Base-by-base conservation (phyloP, 2,329 filamentous ascomycete species). In the Colletotrichum ledebouriae region DNA sequence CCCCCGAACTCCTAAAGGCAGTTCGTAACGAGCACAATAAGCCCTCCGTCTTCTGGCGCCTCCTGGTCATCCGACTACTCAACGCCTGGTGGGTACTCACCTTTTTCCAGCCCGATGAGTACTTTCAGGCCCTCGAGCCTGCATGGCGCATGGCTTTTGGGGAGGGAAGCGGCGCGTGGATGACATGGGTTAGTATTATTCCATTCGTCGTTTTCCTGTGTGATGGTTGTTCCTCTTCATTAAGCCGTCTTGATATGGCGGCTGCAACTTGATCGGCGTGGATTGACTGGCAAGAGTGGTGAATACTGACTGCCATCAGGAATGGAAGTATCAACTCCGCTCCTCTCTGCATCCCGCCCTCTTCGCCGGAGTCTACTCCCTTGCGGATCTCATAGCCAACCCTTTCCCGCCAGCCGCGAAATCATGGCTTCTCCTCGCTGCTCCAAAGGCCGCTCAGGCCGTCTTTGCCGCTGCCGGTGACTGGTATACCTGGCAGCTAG, bases 91-190 rank as follows among this genome's bases (percentile, higher is more conserved):
- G 85, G 70, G 84, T 97, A 65, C 85, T 88, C 72, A 98, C 96
- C 20, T 99, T 98, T 79, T 99, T 99, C 82, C 96, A 99, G 79
- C 96, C 96, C 33, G 96, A 99, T 82, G 96, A 99, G 80, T 98
- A 93, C 83, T 99, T 96, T 76, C 96, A 99, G 77, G 92, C 94
- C 1, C 87, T 98, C 50, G 96, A 99, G 82, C 95, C 96, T 60
- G 96, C 96, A 72, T 98, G 95, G 94, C 85, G 90, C 74, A 86
- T 96, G 63, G 92, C 92, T 3, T 98, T 97, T 84, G 94, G 94
- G 22, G 76, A 83, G 2, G 78, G 85, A 13, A 92, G 90, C 78
- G 92, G 92, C 70, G 93, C 95, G 33, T 99, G 95, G 93, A 86
- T 98, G 75, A 99, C 96, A 71, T 99, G 96, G 96, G 95, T 97